Conservation (phyloP, 306 rosid species). For the Cucumis hystrix region DNA sequence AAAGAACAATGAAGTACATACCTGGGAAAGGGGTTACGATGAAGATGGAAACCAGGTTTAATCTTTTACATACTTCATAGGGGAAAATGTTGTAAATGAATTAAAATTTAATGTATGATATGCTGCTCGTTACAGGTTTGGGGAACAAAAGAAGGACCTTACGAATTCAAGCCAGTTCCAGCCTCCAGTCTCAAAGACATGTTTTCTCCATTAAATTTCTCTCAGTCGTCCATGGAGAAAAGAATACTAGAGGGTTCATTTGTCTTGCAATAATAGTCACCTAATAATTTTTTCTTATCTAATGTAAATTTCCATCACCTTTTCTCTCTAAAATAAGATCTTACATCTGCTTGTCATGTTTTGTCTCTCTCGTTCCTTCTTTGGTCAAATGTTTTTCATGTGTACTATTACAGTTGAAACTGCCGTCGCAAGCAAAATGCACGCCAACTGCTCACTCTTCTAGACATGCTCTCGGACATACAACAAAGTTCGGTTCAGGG, state of each 20-base stretch:
- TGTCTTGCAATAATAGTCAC: slow-evolving; percentile 49
- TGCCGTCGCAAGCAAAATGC: not conserved
- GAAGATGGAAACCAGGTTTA: slow-evolving; percentile 80
- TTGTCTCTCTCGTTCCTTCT: not conserved
- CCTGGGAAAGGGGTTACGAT: slow-evolving; percentile 89
- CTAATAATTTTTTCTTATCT: slow-evolving; percentile 11
- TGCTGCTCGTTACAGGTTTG: slow-evolving; percentile 48
- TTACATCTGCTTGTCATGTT: not conserved
- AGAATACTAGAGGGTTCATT: slow-evolving; percentile 77
- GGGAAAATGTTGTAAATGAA: not conserved
- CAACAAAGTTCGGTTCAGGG: not conserved
- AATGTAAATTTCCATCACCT: slow-evolving; percentile 8
- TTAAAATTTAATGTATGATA: slow-evolving; percentile 1
- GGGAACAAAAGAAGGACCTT: slow-evolving; percentile 88
- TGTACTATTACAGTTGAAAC: not conserved
- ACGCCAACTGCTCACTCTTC: not conserved
- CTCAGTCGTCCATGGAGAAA: slow-evolving; percentile 53
- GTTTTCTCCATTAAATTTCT: slow-evolving; percentile 46
- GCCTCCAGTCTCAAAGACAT: slow-evolving; percentile 46
- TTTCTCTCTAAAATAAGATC: not conserved
- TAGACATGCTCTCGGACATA: not conserved
- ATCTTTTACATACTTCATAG: not conserved
- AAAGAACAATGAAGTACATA: slow-evolving; percentile 86
- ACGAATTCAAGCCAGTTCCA: slow-evolving; percentile 73
- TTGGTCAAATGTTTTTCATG: not conserved